Conservation (phyloP, 116 monocot genomes). For the Papilionanthe hybrid region DNA sequence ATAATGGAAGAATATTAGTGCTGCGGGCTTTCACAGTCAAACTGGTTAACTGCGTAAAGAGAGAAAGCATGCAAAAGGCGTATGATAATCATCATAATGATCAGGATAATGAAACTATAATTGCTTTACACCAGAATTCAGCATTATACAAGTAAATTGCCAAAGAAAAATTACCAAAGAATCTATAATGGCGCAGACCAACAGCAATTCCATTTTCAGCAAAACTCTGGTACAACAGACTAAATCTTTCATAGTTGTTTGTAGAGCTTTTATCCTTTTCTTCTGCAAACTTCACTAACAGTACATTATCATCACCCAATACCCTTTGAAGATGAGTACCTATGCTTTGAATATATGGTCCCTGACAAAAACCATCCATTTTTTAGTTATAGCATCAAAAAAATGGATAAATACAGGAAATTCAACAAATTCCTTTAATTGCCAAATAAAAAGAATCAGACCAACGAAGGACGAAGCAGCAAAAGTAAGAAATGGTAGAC, state of each 20-base stretch:
- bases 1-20: background rate
- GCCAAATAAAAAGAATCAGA: background rate
- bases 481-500: background rate
- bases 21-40: background rate
- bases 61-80: background rate
- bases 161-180: slow-evolving; percentile 47
- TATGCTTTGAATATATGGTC: slow-evolving; percentile 45
- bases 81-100: slow-evolving; percentile 3
- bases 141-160: background rate
- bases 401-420: background rate
- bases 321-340: slow-evolving; percentile 57
- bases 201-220: slow-evolving; percentile 51
- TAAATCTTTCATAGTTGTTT: background rate
- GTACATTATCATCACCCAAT: slow-evolving; percentile 66
- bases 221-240: slow-evolving; percentile 27
- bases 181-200: slow-evolving; percentile 49
- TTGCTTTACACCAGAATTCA: background rate
- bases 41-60: background rate
- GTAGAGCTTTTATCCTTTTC: slow-evolving; percentile 1
- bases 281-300: slow-evolving; percentile 55
- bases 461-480: background rate
- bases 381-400: background rate
- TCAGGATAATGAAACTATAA: background rate
- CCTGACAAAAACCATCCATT: slow-evolving; percentile 24
- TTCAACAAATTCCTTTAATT: background rate